Conservation (phyloP, 306 rosid genomes). For the Acmispon strigosus region DNA sequence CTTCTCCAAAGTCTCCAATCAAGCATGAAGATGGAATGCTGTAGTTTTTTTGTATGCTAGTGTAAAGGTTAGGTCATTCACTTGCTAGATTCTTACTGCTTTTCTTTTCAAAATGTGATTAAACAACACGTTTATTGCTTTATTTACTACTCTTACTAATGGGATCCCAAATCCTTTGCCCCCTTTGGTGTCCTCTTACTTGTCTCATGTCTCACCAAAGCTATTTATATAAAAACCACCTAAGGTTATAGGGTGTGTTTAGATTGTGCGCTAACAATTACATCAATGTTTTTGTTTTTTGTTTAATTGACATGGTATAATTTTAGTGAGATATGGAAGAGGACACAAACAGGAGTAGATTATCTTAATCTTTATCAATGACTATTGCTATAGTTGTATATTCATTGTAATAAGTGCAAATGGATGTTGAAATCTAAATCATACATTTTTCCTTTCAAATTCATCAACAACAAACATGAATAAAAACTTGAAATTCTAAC, state of each 20-base stretch:
- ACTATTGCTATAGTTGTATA: no score
- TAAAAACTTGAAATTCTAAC: not conserved
- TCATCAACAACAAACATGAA: not conserved
- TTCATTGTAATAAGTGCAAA: no score
- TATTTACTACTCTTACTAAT: not conserved
- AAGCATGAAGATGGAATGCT: not conserved
- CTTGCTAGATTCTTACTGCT: conserved; percentile 6
- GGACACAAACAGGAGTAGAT: no score
- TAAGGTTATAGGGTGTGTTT: no score
- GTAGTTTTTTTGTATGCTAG: conserved; percentile 16
- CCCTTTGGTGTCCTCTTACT: no score
- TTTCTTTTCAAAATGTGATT: not conserved
- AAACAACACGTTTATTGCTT: not conserved
- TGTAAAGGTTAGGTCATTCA: not conserved
- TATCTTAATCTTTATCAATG: no score
- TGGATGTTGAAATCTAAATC: not conserved
- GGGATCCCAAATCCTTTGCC: not conserved
- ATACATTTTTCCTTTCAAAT: not conserved
- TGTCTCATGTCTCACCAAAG: no score
- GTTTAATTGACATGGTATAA: no score
- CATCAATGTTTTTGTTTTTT: no score
- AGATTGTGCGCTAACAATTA: no score
- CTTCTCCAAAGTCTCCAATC: not conserved
- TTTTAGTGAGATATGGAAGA: no score
- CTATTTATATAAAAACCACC: no score